A percentile compares a stretch with the other conserved stretches of the same genome.
These are phyloP conservation scores for Ochetophila trinervis DNA, from an alignment of 306 rosid species.

Conservation along the genomic window DNA sequence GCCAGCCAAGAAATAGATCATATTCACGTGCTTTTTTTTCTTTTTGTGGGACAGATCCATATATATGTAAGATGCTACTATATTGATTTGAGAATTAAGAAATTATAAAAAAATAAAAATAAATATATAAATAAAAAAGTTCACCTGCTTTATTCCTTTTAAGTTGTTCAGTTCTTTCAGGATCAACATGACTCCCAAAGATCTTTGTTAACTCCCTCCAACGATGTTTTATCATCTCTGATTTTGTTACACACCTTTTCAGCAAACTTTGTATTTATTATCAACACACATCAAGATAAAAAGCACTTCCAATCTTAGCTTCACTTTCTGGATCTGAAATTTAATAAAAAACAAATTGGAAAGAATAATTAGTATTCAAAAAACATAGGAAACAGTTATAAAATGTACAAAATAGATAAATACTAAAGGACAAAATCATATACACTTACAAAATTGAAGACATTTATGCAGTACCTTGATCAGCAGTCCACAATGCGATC, in stretches of 20 bases:
- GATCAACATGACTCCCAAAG: conserved; percentile 35
- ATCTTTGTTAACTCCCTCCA: conserved; percentile 47
- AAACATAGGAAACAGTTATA: neutral
- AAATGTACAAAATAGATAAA: neutral
- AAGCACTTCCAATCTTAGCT: conserved; percentile 14
- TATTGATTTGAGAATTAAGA: too few relatives aligned
- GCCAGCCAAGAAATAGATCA: too few relatives aligned
- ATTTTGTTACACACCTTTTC: neutral
- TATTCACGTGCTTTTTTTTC: too few relatives aligned
- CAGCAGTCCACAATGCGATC: too few relatives aligned
- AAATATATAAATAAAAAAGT: conserved; percentile 4
- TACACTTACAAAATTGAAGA: too few relatives aligned
- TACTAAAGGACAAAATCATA: too few relatives aligned
- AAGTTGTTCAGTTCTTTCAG: conserved; percentile 39
- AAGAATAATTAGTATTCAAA: neutral
- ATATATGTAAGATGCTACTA: too few relatives aligned
- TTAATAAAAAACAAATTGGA: neutral
- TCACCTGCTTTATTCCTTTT: conserved; percentile 56
- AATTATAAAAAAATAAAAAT: too few relatives aligned
- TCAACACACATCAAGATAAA: conserved; percentile 9
- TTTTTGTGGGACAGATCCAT: too few relatives aligned
- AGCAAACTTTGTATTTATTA: conserved; percentile 6
- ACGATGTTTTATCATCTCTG: conserved; percentile 51
- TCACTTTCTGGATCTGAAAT: neutral
- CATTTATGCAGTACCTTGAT: too few relatives aligned